Evolutionary conservation across 225 moss, liverwort and hornwort species (phyloP).

Genomic region (Physcomitrellopsis africana): DNA sequence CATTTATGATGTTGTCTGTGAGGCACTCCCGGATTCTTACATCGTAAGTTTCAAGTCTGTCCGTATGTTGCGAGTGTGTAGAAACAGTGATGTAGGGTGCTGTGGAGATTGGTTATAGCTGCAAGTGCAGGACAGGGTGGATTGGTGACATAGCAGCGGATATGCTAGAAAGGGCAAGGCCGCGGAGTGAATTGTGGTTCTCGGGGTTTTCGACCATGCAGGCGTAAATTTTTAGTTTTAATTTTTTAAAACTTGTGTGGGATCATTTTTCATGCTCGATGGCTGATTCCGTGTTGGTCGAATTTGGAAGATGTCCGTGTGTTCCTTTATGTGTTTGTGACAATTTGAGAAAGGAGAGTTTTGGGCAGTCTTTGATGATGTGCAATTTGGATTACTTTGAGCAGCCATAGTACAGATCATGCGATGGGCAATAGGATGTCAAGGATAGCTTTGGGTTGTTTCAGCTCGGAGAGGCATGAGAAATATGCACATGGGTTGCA

Average conservation of each 20-base stretch:
- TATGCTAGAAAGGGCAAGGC: neutral
- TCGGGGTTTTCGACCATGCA: slow-evolving; percentile 35
- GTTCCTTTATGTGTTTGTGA: slow-evolving; percentile 5
- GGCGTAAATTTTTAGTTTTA: slow-evolving; percentile 12
- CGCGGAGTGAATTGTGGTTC: slow-evolving; percentile 31
- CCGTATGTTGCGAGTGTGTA: neutral
- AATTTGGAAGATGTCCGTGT: neutral
- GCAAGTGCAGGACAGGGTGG: slow-evolving; percentile 35
- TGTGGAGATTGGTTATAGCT: neutral
- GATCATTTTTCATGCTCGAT: neutral
- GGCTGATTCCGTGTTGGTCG: neutral
- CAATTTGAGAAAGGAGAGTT: slow-evolving; percentile 9
- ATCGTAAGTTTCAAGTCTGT: slow-evolving; percentile 37
- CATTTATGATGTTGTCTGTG: slow-evolving; percentile 53
- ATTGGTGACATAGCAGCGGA: slow-evolving; percentile 17
- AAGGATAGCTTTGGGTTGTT: slow-evolving; percentile 79
- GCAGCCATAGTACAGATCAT: slow-evolving; percentile 61
- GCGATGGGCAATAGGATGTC: slow-evolving; percentile 94
- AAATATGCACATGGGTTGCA: slow-evolving; percentile 64
- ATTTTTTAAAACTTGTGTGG: neutral
- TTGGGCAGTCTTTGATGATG: slow-evolving; percentile 20
- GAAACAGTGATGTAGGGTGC: neutral
- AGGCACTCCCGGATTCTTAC: slow-evolving; percentile 48
- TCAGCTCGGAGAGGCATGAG: slow-evolving; percentile 56
- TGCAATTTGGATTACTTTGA: slow-evolving; percentile 23